Conservation (phyloP, 257 asterid genomes). For the Salvia miltiorrhiza region DNA sequence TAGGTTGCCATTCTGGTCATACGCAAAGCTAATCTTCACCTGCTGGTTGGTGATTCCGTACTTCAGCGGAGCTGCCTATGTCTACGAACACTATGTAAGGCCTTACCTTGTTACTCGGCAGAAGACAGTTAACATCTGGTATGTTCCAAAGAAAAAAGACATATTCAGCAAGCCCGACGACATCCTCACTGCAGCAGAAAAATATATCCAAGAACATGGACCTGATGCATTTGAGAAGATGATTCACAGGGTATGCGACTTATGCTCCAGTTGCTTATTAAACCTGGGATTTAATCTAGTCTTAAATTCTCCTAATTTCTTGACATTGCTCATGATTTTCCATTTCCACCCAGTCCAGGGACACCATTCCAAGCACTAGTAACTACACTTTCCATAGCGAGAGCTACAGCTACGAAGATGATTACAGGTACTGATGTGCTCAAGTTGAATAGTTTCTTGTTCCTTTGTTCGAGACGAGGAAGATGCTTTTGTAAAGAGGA, state of each 20-base stretch:
- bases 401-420: slow-evolving; percentile 44
- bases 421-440: slow-evolving; percentile 48
- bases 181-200: slow-evolving; percentile 77
- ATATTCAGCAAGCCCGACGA: slow-evolving; percentile 64
- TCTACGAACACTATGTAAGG: slow-evolving; percentile 79
- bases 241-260: slow-evolving; percentile 56
- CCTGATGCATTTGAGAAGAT: slow-evolving; percentile 65
- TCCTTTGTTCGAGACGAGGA: too few relatives aligned
- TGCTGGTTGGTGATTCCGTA: slow-evolving; percentile 98
- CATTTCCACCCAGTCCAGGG: slow-evolving; percentile 44
- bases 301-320: neutral
- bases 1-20: slow-evolving; percentile 98
- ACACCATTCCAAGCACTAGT: slow-evolving; percentile 35
- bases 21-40: slow-evolving; percentile 70
- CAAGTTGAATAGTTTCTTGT: neutral
- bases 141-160: slow-evolving; percentile 68
- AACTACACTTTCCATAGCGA: slow-evolving; percentile 43
- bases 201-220: slow-evolving; percentile 66
- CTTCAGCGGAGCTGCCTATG: slow-evolving; percentile 94
- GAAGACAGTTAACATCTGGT: slow-evolving; percentile 66
- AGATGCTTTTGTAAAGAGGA: too few relatives aligned
- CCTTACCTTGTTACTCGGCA: slow-evolving; percentile 72
- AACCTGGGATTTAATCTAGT: too few relatives aligned
- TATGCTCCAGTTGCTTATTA: neutral
- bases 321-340: slow-evolving; percentile 4